Conservation (phyloP, 2,329 filamentous ascomycete species). For the Pseudomassariella vexata region DNA sequence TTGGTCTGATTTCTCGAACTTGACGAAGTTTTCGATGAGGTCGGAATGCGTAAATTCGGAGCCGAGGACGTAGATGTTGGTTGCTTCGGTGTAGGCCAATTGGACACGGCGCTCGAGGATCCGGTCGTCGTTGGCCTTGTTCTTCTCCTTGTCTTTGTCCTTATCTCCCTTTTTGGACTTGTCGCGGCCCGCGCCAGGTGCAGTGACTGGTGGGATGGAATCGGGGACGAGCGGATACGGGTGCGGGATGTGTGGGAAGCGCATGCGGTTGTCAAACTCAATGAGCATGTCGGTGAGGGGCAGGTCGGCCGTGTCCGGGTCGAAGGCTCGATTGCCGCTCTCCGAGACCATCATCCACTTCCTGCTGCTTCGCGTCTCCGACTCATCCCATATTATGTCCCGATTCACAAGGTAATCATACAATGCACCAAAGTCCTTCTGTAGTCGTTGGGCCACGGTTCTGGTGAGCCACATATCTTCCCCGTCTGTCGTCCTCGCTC, state of each 20-base stretch:
- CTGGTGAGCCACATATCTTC: slow-evolving; percentile 57
- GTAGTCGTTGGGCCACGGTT: slow-evolving; percentile 48
- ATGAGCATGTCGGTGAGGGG: slow-evolving; percentile 62
- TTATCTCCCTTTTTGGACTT: slow-evolving; percentile 22
- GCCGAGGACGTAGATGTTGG: slow-evolving; percentile 51
- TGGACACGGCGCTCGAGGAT: slow-evolving; percentile 43
- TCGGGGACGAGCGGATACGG: slow-evolving; percentile 61
- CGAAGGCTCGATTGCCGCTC: slow-evolving; percentile 38
- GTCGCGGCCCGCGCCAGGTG: slow-evolving; percentile 12
- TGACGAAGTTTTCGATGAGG: slow-evolving; percentile 48
- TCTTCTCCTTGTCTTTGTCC: slow-evolving; percentile 13
- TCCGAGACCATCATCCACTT: slow-evolving; percentile 59
- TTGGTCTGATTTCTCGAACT: slow-evolving; percentile 50
- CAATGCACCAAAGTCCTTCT: slow-evolving; percentile 60
- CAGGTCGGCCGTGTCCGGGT: slow-evolving; percentile 46
- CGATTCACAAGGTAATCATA: slow-evolving; percentile 68
- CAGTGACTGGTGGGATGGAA: slow-evolving; percentile 30
- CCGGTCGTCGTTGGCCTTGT: slow-evolving; percentile 14
- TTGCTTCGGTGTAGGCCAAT: slow-evolving; percentile 53
- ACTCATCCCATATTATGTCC: slow-evolving; percentile 59
- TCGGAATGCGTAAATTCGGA: slow-evolving; percentile 47
- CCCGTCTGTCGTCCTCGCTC: slow-evolving; percentile 23
- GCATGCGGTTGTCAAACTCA: slow-evolving; percentile 56
- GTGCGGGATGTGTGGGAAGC: slow-evolving; percentile 61
- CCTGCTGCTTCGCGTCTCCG: slow-evolving; percentile 53